Evolutionary conservation across 2,329 filamentous ascomycete species (phyloP).

Genomic region (Pyrenophora teres): DNA sequence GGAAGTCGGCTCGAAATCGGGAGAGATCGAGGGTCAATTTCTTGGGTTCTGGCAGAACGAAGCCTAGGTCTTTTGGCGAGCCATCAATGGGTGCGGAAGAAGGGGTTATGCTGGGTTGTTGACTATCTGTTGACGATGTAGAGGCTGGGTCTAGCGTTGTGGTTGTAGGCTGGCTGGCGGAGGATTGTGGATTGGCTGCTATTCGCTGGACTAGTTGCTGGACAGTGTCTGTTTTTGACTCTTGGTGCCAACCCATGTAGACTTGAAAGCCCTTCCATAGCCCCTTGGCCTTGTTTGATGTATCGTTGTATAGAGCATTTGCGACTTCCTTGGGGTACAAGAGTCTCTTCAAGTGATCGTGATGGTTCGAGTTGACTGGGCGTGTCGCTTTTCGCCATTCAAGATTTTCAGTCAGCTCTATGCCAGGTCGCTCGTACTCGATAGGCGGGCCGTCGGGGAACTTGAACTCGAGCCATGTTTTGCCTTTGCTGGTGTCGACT

Average conservation of each 20-base stretch:
- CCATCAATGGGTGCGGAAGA: conserved; percentile 13
- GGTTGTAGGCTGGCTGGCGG: conserved; percentile 5
- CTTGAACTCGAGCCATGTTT: conserved; percentile 54
- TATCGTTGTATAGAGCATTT: conserved; percentile 31
- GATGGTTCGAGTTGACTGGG: conserved; percentile 39
- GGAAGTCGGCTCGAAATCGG: conserved; percentile 31
- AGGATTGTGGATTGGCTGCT: conserved; percentile 8
- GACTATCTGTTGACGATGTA: conserved; percentile 18
- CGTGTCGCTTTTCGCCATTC: conserved; percentile 39
- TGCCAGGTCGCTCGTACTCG: conserved; percentile 55
- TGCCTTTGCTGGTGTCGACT: conserved; percentile 48
- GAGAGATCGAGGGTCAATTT: conserved; percentile 34
- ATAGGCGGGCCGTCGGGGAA: conserved; percentile 56
- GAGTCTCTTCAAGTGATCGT: conserved; percentile 42
- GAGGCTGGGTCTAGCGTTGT: conserved; percentile 14
- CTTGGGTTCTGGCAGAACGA: conserved; percentile 34
- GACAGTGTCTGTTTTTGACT: conserved; percentile 16
- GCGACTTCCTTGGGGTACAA: conserved; percentile 29
- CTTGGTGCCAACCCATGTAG: conserved; percentile 34
- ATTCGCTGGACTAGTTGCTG: conserved; percentile 20
- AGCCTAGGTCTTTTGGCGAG: conserved; percentile 25
- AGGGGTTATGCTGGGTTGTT: conserved; percentile 16
- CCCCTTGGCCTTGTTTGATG: conserved; percentile 22
- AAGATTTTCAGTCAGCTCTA: conserved; percentile 48
- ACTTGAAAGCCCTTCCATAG: conserved; percentile 31